Evolutionary conservation across 2,329 filamentous ascomycete genomes (phyloP), one percentile per base, ranked within the genome.

Genomic region (Parastagonospora avenae): DNA sequence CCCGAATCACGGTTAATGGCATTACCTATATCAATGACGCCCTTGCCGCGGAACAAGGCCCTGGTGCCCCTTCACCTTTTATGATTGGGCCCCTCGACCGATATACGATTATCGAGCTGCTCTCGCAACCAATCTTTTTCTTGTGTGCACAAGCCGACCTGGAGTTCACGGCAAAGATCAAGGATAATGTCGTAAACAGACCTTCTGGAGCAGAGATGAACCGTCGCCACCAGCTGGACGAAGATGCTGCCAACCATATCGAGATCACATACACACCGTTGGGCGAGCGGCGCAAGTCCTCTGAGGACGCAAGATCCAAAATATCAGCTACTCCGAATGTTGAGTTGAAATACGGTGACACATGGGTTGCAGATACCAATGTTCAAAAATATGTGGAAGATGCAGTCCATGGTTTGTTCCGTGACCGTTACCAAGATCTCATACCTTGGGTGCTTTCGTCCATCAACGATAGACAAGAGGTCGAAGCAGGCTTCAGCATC

Each of bases 91-190:
- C 65, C 1, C 45, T 67, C 10, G 31, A 46, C n/a, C 24, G 32
- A 5, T 68, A 59, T 29, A 54, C 53, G 1, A 50, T 62, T 37
- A 59, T 68, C 15, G 63, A 67, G 40, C 32, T 64, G 10, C 42
- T 60, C 12, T 57, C 55, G 10, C 52, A 60, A 14, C 58, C 59
- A 2, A 32, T 62, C 0, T 64, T 68, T 27, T 63, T 67, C 28
- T 66, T 62, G 48, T 47, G 57, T 10, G 39, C 29, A n/a, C 4
- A 4, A 27, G 46, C n/a, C 12, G 60, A 53, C 19, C 24, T 59
- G 11, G 41, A 32, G n/a, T 39, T 32, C 30, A 37, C 28, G 10
- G 36, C 4, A 10, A 10, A 24, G 2, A 14, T 40, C 2, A 11
- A 12, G 1, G 19, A 24, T 15, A 27, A 15, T 19, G 6, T 14